Conservation (phyloP, 305 asterid species). For the Withania somnifera region DNA sequence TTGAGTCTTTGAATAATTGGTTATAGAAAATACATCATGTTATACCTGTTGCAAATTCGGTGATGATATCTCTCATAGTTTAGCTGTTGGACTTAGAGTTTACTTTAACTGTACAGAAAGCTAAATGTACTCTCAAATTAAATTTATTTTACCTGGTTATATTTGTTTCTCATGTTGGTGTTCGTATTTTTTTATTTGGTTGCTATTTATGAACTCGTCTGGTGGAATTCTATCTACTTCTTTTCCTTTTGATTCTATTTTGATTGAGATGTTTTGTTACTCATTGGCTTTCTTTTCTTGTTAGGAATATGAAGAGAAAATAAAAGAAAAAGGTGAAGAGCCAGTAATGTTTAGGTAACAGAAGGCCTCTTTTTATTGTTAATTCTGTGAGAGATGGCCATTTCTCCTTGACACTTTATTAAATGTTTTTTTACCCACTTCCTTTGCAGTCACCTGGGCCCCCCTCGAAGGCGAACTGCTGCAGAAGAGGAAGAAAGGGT, state of each 20-base stretch:
- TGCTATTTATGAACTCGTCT: neutral
- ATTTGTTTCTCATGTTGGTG: neutral
- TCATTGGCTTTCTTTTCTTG: constrained; percentile 3
- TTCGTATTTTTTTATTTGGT: neutral
- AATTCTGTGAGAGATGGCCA: neutral
- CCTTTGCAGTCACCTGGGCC: constrained; percentile 87
- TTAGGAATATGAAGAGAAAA: constrained; percentile 87
- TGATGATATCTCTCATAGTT: neutral
- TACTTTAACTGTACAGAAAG: neutral
- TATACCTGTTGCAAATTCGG: neutral
- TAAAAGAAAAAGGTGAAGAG: constrained; percentile 91
- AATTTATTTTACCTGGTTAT: neutral
- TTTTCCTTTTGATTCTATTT: neutral
- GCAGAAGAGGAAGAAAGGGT: constrained; percentile 93
- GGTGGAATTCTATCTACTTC: neutral
- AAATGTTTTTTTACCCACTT: constrained; percentile 3
- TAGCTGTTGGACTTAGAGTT: neutral
- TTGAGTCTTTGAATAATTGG: neutral
- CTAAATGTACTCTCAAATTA: neutral
- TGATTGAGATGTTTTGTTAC: neutral
- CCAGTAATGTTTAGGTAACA: constrained; percentile 98
- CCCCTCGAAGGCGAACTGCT: constrained; percentile 62
- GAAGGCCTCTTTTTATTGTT: constrained; percentile 6
- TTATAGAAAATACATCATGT: neutral
- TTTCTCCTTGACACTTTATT: neutral